A percentile compares a stretch with the other conserved stretches of the same genome.
Evolutionary conservation across 2,329 filamentous ascomycete genomes (phyloP).

Genomic region (Aspergillus uvarum): DNA sequence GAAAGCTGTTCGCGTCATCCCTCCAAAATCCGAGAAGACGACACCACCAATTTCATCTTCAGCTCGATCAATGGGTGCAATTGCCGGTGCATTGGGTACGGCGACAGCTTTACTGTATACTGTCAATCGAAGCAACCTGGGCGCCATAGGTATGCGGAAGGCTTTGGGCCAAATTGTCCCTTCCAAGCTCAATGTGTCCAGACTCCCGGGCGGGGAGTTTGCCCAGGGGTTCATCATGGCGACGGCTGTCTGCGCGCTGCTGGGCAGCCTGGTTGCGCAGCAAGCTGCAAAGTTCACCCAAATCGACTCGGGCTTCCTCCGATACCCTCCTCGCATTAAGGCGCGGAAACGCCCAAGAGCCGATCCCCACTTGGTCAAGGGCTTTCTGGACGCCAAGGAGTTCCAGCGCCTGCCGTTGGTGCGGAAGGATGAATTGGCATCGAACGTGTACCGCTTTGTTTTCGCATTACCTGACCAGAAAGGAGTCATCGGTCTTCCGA

Average conservation of each 20-base stretch:
- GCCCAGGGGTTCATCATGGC: slow-evolving; percentile 23
- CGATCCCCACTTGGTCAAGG: slow-evolving; percentile 43
- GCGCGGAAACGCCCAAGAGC: slow-evolving; percentile 38
- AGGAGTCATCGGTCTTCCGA: slow-evolving; percentile 55
- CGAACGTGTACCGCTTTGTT: slow-evolving; percentile 44
- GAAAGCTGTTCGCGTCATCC: slow-evolving; percentile 22
- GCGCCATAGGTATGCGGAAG: neutral
- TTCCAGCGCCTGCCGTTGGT: slow-evolving; percentile 51
- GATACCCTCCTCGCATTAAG: slow-evolving; percentile 43
- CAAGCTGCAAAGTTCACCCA: slow-evolving; percentile 22
- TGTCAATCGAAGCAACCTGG: slow-evolving; percentile 11
- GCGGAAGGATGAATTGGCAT: slow-evolving; percentile 23
- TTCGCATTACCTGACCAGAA: slow-evolving; percentile 50
- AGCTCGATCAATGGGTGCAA: slow-evolving; percentile 33
- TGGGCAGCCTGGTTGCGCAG: slow-evolving; percentile 15
- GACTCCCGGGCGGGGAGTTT: slow-evolving; percentile 19
- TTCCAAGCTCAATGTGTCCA: slow-evolving; percentile 5
- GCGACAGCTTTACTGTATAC: slow-evolving; percentile 40
- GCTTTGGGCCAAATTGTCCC: slow-evolving; percentile 1
- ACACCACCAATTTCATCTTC: slow-evolving; percentile 9
- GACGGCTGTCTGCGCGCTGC: slow-evolving; percentile 14
- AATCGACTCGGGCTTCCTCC: slow-evolving; percentile 28
- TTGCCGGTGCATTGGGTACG: slow-evolving; percentile 13
- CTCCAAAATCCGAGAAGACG: slow-evolving; percentile 12
- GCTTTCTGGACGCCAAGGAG: slow-evolving; percentile 52